These are phyloP conservation scores for Kwoniella mangroviensis DNA, from an alignment of 768 basidiomycete genomes.

Conservation along the genomic window DNA sequence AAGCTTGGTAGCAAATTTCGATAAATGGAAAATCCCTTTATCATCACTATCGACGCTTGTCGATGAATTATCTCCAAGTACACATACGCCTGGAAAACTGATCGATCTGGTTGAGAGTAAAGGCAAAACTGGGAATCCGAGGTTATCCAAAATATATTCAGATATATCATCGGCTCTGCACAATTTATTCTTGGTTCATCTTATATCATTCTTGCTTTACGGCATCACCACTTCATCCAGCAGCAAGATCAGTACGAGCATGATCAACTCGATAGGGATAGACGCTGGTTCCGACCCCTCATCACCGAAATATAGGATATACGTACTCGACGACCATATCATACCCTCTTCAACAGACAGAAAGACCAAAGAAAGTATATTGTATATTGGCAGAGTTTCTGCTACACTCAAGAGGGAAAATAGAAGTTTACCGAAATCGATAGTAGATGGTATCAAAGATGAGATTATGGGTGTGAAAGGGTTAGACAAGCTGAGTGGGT, in stretches of 20 bases:
- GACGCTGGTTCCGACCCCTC: constrained; percentile 66
- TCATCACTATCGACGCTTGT: constrained; percentile 71
- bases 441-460: constrained; percentile 69
- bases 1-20: constrained; percentile 77
- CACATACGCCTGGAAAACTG: constrained; percentile 67
- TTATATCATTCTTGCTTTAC: constrained; percentile 80
- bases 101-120: constrained; percentile 77
- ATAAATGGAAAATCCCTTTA: constrained; percentile 86
- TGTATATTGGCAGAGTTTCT: constrained; percentile 84
- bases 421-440: constrained; percentile 71
- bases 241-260: constrained; percentile 13
- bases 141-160: constrained; percentile 72
- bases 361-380: constrained; percentile 77
- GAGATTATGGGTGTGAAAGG: constrained; percentile 64
- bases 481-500: constrained; percentile 71
- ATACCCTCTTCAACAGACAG: constrained; percentile 76
- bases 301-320: constrained; percentile 63
- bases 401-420: constrained; percentile 79
- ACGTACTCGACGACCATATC: constrained; percentile 67
- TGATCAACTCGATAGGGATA: constrained; percentile 35
- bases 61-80: constrained; percentile 46
- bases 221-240: constrained; percentile 64
- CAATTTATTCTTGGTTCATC: constrained; percentile 78
- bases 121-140: constrained; percentile 77
- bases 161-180: constrained; percentile 76